Evolutionary conservation across 202 grass and related monocot species (phyloP), one percentile per base, ranked within the genome.

Genomic region (Bolboschoenoplectus hybrid): DNA sequence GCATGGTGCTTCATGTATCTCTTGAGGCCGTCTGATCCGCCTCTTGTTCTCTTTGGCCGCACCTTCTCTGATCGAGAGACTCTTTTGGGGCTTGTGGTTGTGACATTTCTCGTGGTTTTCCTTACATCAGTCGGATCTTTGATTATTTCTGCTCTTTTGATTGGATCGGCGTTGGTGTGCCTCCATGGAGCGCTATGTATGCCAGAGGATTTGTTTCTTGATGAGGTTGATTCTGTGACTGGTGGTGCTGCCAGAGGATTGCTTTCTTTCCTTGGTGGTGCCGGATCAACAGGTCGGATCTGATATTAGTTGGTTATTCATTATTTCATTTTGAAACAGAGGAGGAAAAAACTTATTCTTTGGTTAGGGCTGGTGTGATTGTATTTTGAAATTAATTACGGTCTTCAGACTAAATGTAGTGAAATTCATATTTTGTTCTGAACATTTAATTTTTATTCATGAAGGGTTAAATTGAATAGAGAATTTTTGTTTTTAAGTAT

Each of bases 61-160:
- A 85, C 91, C 74, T 98, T 98, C 90, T 92, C 93, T 44, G 95
- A 95, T 89, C 93, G 93, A 9, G 95, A 98, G 85, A 95, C 90
- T 71, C 93, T 98, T 55, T 76, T 92, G 26, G 81, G 84, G 49
- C 95, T 98, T 70, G 77, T 92, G 74, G 85, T 95, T 36, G 64
- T 91, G 1, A 90, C 90, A 6, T 57, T 95, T 52, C 87, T 97
- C 56, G 84, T 91, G 68, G 92, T 93, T 80, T 95, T 93, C 89
- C 87, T 97, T 49, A 97, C 95, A 12, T 93, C 95, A 43, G 89
- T 97, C 2, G 93, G 92, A n/a, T 97, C 93, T 67, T 88, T 92
- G 87, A 95, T 95, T 88, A 90, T 97, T 87, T 97, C 93, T 63
- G 93, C 91, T 14, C 85, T 97, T 63, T 46, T 91, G 60, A 86